These are phyloP conservation scores for Bocquillonia castaneifolia DNA, from an alignment of 441 rosid genomes.

Conservation along the genomic window DNA sequence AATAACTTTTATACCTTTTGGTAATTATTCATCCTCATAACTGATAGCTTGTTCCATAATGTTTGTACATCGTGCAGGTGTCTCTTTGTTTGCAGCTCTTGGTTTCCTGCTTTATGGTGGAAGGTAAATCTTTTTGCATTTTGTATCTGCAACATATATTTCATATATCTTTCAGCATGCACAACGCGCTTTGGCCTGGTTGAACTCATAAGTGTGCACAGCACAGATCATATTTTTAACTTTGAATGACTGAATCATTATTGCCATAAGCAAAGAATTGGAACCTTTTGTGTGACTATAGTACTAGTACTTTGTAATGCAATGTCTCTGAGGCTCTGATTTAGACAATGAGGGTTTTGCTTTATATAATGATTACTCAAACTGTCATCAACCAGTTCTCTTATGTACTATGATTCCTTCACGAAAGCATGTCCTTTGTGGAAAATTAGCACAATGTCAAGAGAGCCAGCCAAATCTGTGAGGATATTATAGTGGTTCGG, in stretches of 20 bases:
- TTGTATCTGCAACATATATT: slow-evolving; percentile 15
- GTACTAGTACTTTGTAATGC: too few relatives aligned
- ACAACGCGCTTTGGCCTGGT: neutral
- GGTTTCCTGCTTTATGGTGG: slow-evolving; percentile 90
- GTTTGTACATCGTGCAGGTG: slow-evolving; percentile 40
- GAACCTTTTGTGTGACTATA: neutral
- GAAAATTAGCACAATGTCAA: neutral
- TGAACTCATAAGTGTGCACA: too few relatives aligned
- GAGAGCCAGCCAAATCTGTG: neutral
- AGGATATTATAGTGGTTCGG: neutral
- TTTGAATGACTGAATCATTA: too few relatives aligned
- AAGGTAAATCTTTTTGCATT: slow-evolving; percentile 45
- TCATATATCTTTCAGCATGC: too few relatives aligned
- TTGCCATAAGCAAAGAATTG: neutral
- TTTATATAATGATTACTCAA: neutral
- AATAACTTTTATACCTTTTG: neutral
- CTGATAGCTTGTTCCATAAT: slow-evolving; percentile 18
- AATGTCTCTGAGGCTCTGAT: too few relatives aligned
- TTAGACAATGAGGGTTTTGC: too few relatives aligned
- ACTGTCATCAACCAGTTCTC: neutral
- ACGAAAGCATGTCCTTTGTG: neutral
- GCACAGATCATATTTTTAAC: too few relatives aligned
- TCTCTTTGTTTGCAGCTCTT: slow-evolving; percentile 74
- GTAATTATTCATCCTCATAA: neutral
- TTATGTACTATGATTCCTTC: neutral